Conservation (phyloP, 2,329 filamentous ascomycete genomes). For the Scopulariopsis brevicaulis region DNA sequence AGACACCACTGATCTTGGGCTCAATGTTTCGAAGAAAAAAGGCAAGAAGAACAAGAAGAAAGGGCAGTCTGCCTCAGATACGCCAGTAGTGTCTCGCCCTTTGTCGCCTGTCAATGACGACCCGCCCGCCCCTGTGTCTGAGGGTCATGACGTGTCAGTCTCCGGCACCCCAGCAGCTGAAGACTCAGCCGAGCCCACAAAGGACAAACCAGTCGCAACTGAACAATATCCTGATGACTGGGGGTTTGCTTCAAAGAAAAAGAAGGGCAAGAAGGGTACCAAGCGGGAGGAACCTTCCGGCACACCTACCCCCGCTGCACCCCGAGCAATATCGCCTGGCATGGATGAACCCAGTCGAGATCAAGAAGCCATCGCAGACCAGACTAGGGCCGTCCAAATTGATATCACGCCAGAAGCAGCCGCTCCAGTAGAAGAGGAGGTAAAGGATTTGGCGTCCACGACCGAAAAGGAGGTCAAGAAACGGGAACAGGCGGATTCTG, state of each 20-base stretch:
- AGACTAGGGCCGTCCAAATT: not conserved
- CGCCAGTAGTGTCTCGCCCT: constrained; percentile 5
- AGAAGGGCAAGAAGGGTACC: constrained; percentile 24
- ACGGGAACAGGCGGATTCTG: constrained; percentile 7
- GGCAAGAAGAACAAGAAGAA: constrained; percentile 10
- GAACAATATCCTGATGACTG: constrained; percentile 8
- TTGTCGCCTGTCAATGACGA: not conserved
- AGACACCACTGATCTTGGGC: not conserved
- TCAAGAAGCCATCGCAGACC: not conserved
- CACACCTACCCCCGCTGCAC: not conserved
- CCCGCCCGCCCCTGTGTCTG: not conserved
- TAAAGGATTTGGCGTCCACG: constrained; percentile 1
- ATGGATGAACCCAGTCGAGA: not conserved
- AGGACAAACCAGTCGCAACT: constrained; percentile 1
- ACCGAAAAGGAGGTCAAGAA: constrained; percentile 16
- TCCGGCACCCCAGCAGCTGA: not conserved
- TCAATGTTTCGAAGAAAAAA: not conserved
- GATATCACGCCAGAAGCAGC: not conserved
- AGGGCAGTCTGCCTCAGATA: constrained; percentile 5
- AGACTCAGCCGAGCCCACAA: not conserved
- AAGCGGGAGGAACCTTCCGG: constrained; percentile 11
- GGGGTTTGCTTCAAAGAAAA: constrained; percentile 6
- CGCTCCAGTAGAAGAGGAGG: not conserved
- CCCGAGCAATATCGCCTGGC: not conserved
- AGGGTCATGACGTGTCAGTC: not conserved